Evolutionary conservation across 148 eudicot genomes (phyloP), one percentile per base, ranked within the genome.

Genomic region (Nyssa sinensis): DNA sequence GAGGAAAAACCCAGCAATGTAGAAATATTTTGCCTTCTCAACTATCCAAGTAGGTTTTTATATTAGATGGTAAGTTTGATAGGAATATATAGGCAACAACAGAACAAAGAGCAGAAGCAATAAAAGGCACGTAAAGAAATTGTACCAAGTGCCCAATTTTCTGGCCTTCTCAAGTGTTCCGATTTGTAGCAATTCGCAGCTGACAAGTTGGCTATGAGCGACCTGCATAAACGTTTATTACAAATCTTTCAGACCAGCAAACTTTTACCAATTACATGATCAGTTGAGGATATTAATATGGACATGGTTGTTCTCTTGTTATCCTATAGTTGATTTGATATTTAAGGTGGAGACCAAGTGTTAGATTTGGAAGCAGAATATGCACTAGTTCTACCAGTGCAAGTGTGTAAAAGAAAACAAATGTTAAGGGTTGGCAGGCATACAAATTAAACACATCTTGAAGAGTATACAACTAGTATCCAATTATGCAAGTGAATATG

Each of bases 181-280:
- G 76, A 61, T 80, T 91, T 91, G 90, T 91, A 91, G 87, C 97
- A 91, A 69, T 91, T 91, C 58, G 97, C 97, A 74, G 97, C 97
- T 37, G 97, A 87, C 77, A 91, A 69, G 64, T 91, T 91, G 57
- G 97, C 97, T 69, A 88, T 69, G 17, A 90, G 80, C 53, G 95
- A 90, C 79, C 95, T 90, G 87, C 82, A 82, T 33, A 64, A 34
- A 34, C 30, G 57, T 66, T 44, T 53, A 47, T 7, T 55, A 24
- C 55, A 29, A 17, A 70, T 25, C 29, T 12, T 24, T 23, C 12
- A 44, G 51, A 44, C 51, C 51, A 44, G 3, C 17, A 44, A 44
- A 44, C 51, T 44, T 44, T 12, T 14, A 44, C 16, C 12, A 44
- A 11, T 44, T 14, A 44, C 44, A 44, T 44, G 3, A 44, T 44